Conservation (phyloP, 2,329 filamentous ascomycete species). For the Blastomyces emzantsi region DNA sequence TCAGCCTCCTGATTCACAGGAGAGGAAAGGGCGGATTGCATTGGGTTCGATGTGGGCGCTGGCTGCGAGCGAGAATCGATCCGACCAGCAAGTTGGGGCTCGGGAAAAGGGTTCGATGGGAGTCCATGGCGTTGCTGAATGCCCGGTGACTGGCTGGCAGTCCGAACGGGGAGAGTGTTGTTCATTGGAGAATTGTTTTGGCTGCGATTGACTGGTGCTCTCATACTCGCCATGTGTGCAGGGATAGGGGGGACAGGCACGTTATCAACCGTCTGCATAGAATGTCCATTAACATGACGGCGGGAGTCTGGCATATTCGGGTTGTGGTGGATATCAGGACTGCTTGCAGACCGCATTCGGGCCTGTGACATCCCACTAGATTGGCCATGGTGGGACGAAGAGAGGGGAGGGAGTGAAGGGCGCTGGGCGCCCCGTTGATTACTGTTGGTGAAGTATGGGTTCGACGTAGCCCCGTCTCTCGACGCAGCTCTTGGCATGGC, state of each 20-base stretch:
- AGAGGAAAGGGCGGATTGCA: conserved; percentile 21
- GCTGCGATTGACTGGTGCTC: conserved; percentile 60
- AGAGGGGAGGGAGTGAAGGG: conserved; percentile 70
- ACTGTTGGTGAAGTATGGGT: conserved; percentile 54
- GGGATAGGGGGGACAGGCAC: conserved; percentile 72
- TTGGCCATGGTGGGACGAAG: conserved; percentile 42
- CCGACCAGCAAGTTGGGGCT: conserved; percentile 30
- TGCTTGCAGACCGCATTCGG: conserved; percentile 83
- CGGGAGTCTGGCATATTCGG: conserved; percentile 47
- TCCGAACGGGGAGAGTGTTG: conserved; percentile 56
- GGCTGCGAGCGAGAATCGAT: conserved; percentile 15
- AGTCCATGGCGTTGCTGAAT: conserved; percentile 45
- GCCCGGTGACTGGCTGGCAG: conserved; percentile 62
- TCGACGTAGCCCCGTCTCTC: conserved; percentile 59
- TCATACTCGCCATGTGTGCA: conserved; percentile 54
- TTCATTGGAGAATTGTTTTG: conserved; percentile 70
- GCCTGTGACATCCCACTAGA: conserved; percentile 50
- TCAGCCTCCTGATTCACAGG: conserved; percentile 29
- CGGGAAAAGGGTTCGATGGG: conserved; percentile 31
- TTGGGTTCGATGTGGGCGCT: conserved; percentile 18
- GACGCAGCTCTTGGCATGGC: conserved; percentile 75
- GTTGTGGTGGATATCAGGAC: conserved; percentile 73
- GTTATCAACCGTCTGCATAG: conserved; percentile 44
- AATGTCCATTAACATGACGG: conserved; percentile 46
- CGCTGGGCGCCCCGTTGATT: conserved; percentile 51